These are phyloP conservation scores for Puccinia horiana DNA, from an alignment of 1,284 basidiomycete species.

Conservation along the genomic window DNA sequence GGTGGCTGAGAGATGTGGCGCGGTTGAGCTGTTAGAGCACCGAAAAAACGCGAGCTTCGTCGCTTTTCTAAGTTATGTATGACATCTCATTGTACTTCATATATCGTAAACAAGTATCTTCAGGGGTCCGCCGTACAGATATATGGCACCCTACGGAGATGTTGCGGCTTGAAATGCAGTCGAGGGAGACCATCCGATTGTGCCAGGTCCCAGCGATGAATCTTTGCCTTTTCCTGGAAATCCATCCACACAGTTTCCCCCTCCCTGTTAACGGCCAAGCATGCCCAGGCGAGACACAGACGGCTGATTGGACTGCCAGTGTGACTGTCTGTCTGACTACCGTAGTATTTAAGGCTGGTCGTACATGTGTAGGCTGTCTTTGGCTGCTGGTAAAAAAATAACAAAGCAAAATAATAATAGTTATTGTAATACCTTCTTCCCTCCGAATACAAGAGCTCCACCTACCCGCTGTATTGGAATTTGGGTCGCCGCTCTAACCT, in stretches of 20 bases:
- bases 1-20: too few relatives aligned
- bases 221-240: background rate
- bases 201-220: background rate
- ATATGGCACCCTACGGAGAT: slow-evolving; percentile 1
- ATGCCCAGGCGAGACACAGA: background rate
- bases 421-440: background rate
- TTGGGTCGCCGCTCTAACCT: slow-evolving; percentile 7
- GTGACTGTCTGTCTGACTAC: background rate
- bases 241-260: background rate
- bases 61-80: background rate
- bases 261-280: background rate
- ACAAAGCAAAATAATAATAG: too few relatives aligned
- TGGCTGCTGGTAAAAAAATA: background rate
- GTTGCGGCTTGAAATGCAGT: slow-evolving; percentile 28
- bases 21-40: too few relatives aligned
- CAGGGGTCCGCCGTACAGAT: slow-evolving; percentile 19
- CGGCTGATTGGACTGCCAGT: background rate
- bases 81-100: background rate
- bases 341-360: too few relatives aligned
- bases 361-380: too few relatives aligned
- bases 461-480: background rate
- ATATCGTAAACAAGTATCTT: background rate
- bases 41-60: too few relatives aligned
- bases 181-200: slow-evolving; percentile 19
- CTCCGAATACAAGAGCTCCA: background rate